phyloP scores from a whole-genome alignment of 192 early-diverging fungal genomes.

The Coemansia sp. region DNA sequence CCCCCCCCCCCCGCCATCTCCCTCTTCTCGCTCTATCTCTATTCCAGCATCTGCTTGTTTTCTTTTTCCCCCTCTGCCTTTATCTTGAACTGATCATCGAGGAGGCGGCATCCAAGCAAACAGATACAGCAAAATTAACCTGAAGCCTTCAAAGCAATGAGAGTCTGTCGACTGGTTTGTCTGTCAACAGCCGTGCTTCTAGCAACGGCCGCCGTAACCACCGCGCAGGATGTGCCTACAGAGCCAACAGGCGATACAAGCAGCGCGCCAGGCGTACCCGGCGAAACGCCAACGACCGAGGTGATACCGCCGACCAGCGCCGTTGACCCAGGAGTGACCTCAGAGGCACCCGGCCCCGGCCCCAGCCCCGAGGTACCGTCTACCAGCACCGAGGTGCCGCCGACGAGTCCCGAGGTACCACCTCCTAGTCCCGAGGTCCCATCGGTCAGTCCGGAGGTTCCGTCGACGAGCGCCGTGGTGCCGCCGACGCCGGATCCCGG shows the following conservation, averaged over 20 bases:
- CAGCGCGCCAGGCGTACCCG: background rate
- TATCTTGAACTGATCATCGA: too few relatives aligned
- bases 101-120: too few relatives aligned
- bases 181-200: background rate
- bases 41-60: too few relatives aligned
- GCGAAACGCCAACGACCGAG: background rate
- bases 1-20: too few relatives aligned
- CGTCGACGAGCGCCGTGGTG: background rate
- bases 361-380: background rate
- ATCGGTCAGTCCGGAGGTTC: background rate
- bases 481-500: constrained; percentile 1
- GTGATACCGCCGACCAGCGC: background rate
- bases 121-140: too few relatives aligned
- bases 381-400: background rate
- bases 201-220: background rate
- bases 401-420: background rate
- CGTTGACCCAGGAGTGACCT: background rate
- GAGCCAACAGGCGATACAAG: background rate
- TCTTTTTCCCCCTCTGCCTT: background rate
- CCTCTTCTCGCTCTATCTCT: too few relatives aligned
- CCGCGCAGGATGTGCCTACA: background rate
- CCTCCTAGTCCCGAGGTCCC: background rate
- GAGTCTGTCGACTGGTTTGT: background rate
- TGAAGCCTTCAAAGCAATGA: background rate
- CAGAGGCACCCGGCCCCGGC: background rate